Conservation (phyloP, 164 flowering plant genomes). For the Tinospora cordifolia region DNA sequence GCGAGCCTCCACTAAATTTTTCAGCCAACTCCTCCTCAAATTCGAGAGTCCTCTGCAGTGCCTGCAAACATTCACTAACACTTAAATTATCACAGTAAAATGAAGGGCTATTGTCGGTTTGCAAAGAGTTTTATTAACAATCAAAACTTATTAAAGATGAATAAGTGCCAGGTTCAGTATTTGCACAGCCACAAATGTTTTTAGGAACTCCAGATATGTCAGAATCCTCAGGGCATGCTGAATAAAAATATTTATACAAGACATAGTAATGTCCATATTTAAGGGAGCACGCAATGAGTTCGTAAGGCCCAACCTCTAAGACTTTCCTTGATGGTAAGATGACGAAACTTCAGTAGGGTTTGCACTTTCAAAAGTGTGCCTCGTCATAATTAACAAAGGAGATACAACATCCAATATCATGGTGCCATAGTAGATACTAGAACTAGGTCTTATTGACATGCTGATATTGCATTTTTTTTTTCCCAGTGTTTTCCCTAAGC, state of each 20-base stretch:
- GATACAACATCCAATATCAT: background rate
- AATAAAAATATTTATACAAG: background rate
- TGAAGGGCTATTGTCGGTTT: background rate
- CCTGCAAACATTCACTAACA: conserved; percentile 33
- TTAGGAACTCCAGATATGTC: background rate
- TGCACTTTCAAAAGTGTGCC: no score
- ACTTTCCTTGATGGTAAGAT: no score
- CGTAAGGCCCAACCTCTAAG: no score
- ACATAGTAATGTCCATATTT: background rate
- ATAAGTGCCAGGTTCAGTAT: background rate
- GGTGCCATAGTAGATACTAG: background rate
- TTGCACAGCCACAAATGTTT: background rate
- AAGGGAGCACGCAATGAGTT: background rate
- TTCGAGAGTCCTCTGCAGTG: conserved; percentile 83
- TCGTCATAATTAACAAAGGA: no score
- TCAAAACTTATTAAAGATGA: background rate
- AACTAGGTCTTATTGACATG: background rate
- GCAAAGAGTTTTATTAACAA: background rate
- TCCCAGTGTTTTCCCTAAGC: background rate
- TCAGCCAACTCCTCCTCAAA: conserved; percentile 96
- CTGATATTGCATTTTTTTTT: background rate
- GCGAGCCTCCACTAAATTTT: conserved; percentile 79
- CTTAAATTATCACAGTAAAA: background rate
- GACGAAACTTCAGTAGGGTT: no score
- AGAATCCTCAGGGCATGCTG: background rate